Conservation (phyloP, 768 basidiomycete genomes). For the Tulasnella sp. region DNA sequence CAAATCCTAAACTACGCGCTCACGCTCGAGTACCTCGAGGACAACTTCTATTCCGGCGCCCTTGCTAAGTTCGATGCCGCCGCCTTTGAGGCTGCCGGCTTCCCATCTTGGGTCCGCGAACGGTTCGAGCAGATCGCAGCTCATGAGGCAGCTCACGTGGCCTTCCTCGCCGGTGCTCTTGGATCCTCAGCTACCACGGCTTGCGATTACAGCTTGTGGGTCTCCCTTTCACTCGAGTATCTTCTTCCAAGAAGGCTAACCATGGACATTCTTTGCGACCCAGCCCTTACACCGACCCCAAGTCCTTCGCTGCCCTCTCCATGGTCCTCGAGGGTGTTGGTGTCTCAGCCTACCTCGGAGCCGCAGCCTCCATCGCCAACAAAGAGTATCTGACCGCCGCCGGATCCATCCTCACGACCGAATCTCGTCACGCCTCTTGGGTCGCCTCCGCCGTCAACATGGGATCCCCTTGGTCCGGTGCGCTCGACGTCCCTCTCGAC, state of each 20-base stretch:
- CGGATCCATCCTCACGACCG: conserved; percentile 48
- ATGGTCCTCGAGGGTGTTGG: conserved; percentile 45
- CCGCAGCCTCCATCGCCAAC: conserved; percentile 36
- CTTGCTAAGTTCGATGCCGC: conserved; percentile 35
- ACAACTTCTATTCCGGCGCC: conserved; percentile 34
- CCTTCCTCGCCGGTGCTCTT: conserved; percentile 27
- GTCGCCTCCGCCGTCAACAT: conserved; percentile 39
- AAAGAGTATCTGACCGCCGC: conserved; percentile 38
- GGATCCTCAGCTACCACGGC: conserved; percentile 29
- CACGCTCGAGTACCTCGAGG: conserved; percentile 38
- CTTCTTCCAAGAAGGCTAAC: neutral
- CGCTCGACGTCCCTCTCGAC: conserved; percentile 41
- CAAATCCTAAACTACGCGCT: conserved; percentile 23
- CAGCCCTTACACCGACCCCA: conserved; percentile 36
- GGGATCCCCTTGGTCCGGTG: conserved; percentile 40
- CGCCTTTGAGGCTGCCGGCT: conserved; percentile 32
- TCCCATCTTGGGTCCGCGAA: conserved; percentile 30
- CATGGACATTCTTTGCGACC: neutral
- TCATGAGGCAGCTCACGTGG: conserved; percentile 36
- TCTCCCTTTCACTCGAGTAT: conserved; percentile 1
- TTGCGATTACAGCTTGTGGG: conserved; percentile 35
- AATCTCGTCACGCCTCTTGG: conserved; percentile 55
- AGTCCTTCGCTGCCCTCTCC: conserved; percentile 39
- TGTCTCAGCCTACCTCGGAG: conserved; percentile 49
- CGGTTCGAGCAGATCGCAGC: conserved; percentile 29